Evolutionary conservation across 441 rosid species (phyloP).

Genomic region (Brassica balearica): DNA sequence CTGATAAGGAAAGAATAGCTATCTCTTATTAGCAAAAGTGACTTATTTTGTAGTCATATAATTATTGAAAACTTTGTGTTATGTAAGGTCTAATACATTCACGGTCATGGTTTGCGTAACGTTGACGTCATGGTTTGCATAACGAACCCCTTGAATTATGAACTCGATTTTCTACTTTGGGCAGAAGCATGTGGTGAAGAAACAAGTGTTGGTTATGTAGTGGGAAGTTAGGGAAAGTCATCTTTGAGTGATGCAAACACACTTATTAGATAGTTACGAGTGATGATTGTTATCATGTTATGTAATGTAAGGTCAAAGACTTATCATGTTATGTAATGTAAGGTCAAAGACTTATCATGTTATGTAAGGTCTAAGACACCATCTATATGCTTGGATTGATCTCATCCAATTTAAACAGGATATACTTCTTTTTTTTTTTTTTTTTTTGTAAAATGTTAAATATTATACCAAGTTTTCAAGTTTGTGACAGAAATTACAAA

Average conservation of each 20-base stretch:
- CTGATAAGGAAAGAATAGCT: background rate
- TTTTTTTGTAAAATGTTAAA: no score
- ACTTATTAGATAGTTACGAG: slow-evolving; percentile 2
- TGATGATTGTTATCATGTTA: slow-evolving; percentile 16
- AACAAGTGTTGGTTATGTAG: slow-evolving; percentile 21
- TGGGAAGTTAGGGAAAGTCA: slow-evolving; percentile 27
- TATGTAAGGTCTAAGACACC: slow-evolving; percentile 31
- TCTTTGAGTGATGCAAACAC: slow-evolving; percentile 8
- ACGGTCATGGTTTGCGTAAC: background rate
- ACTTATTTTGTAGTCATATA: background rate
- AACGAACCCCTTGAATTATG: slow-evolving; percentile 24
- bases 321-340: background rate
- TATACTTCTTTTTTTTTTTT: no score
- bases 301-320: slow-evolving; percentile 28
- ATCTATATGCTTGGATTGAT: background rate
- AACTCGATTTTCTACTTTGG: slow-evolving; percentile 25
- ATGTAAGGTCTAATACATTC: background rate
- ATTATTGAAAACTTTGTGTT: background rate
- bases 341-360: slow-evolving; percentile 24
- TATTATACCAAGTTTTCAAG: no score
- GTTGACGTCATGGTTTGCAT: slow-evolving; percentile 25
- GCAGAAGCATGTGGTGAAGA: slow-evolving; percentile 19
- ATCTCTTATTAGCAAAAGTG: background rate
- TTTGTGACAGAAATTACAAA: no score
- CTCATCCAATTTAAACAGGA: background rate